Conservation (phyloP, 768 basidiomycete species). For the Megacollybia marginata region DNA sequence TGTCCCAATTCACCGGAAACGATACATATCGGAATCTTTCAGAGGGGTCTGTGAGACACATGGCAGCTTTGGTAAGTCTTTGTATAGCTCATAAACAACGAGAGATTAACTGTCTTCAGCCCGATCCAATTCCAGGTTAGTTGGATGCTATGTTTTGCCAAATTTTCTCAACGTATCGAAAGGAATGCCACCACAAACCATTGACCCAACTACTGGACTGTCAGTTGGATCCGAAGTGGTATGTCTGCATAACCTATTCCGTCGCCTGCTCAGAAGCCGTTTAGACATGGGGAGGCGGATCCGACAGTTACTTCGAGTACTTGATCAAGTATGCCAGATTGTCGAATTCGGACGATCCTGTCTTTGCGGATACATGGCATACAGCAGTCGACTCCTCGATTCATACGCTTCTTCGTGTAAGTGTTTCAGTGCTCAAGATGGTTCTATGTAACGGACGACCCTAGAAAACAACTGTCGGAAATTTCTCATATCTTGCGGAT, state of each 20-base stretch:
- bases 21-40: no score
- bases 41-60: no score
- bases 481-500: slow-evolving; percentile 60
- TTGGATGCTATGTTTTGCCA: not conserved
- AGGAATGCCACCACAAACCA: no score
- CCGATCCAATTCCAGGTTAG: not conserved
- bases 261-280: no score
- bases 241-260: no score
- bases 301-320: slow-evolving; percentile 63
- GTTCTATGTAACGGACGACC: not conserved
- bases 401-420: slow-evolving; percentile 44
- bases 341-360: slow-evolving; percentile 53
- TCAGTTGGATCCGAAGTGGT: no score
- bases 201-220: no score
- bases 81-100: not conserved
- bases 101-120: no score
- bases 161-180: not conserved
- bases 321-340: slow-evolving; percentile 67
- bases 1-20: no score
- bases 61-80: no score
- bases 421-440: not conserved
- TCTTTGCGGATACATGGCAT: slow-evolving; percentile 60
- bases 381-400: slow-evolving; percentile 71
- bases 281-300: slow-evolving; percentile 7
- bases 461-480: slow-evolving; percentile 59